phyloP scores from a whole-genome alignment of 805 yeast genomes.

The Metschnikowia arizonensis region DNA sequence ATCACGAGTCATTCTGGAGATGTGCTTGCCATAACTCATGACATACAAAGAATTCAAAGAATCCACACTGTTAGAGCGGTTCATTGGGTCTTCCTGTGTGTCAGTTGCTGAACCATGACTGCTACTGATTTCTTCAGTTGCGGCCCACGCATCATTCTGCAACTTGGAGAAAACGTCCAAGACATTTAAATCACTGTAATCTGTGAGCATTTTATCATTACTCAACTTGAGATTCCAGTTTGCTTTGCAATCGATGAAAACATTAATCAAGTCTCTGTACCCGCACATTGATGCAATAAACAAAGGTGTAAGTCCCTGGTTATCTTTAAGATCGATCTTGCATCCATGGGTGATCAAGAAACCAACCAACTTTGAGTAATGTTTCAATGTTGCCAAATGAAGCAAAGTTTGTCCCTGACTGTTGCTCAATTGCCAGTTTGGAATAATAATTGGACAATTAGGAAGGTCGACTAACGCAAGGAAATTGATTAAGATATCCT shows the following conservation, averaged over 20 bases:
- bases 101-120: conserved; percentile 12
- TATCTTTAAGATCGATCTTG: conserved; percentile 68
- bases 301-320: conserved; percentile 80
- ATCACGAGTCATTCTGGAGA: conserved; percentile 38
- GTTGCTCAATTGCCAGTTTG: conserved; percentile 81
- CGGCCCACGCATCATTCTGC: conserved; percentile 15
- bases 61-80: conserved; percentile 35
- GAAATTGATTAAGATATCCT: conserved; percentile 47
- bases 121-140: conserved; percentile 9
- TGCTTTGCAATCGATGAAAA: conserved; percentile 63
- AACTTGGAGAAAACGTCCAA: conserved; percentile 36
- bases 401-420: conserved; percentile 81
- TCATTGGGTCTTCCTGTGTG: conserved; percentile 19
- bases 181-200: conserved; percentile 44
- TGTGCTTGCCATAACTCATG: conserved; percentile 35
- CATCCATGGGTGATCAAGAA: conserved; percentile 65
- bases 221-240: conserved; percentile 48
- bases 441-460: conserved; percentile 55
- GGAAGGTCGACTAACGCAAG: conserved; percentile 59
- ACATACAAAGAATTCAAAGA: conserved; percentile 39
- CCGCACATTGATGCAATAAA: conserved; percentile 83
- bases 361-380: conserved; percentile 57
- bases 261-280: conserved; percentile 57
- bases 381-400: conserved; percentile 78
- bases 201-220: conserved; percentile 43